Base-by-base conservation (phyloP, 441 rosid species). In the Populus hybrid region DNA sequence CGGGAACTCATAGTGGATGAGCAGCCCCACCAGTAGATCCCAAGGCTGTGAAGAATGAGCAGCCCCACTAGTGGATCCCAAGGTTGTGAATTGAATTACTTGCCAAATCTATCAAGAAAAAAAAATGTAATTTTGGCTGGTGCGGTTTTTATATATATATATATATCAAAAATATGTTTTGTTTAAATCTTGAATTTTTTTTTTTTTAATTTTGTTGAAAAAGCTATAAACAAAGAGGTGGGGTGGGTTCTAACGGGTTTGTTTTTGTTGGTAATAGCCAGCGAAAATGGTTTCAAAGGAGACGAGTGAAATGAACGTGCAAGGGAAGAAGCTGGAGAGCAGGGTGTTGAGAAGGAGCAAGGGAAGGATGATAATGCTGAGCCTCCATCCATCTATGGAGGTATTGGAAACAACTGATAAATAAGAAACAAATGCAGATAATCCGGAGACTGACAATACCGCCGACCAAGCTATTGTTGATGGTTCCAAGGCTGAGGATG, bases 261-360 rank as follows among this genome's bases (percentile, higher is more conserved):
- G 16, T 35, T 70, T 74, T 50, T 64, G 72, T 14, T 36, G 53
- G 69, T 61, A 63, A 38, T 78, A 88, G 89, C 83, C 30, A 67
- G 73, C 78, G 88, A 67, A 36, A 91, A 85, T 83, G 92, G 90
- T 34, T 79, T 83, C n/a, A 76, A 76, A 61, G 79, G 61, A 16
- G 87, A 78, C 14, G 77, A 86, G 73, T 23, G 61, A 4, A 84
- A 75, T 40, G 85, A 77, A 76, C 66, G 69, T 11, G 72, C 35
- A 18, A 79, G 76, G 71, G 85, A 73, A 70, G 83, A 42, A 9
- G 79, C 66, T 61, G 75, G 72, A 64, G 82, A 74, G 67, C 34
- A 35, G 9, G 70, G 30, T 76, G 87, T 61, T 70, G 71, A 61
- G 18, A 74, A 71, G 14, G 73, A 73, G 12, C 75, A 74, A 67